Percentiles rank a stretch among this genome's conserved stretches.
Evolutionary conservation across 371 early-diverging fungal genomes (phyloP).

Genomic region (Entomophthora muscae): DNA sequence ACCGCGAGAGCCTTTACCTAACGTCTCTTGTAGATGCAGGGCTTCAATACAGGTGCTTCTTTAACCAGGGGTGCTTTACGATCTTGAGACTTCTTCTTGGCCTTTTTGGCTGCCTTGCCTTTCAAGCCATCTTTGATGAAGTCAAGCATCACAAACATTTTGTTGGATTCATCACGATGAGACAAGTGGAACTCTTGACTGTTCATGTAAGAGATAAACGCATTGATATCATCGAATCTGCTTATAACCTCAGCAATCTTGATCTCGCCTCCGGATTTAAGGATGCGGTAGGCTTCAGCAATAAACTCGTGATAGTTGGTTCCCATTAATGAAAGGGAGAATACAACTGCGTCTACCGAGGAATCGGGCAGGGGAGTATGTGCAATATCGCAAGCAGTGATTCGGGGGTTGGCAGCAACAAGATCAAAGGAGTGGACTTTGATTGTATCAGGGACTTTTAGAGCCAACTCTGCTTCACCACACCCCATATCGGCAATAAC

Average conservation of each 20-base stretch:
- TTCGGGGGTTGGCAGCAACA: conserved; percentile 59
- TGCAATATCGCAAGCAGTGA: conserved; percentile 89
- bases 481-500: conserved; percentile 96
- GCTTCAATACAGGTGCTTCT: conserved; percentile 44
- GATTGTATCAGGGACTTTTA: conserved; percentile 29
- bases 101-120: conserved; percentile 14
- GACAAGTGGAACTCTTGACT: conserved; percentile 52
- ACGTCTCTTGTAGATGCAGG: conserved; percentile 81
- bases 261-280: conserved; percentile 74
- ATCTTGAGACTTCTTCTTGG: conserved; percentile 16
- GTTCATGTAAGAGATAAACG: conserved; percentile 52
- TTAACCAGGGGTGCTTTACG: conserved; percentile 10
- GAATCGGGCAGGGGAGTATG: conserved; percentile 58
- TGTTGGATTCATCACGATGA: conserved; percentile 46
- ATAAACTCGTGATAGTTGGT: conserved; percentile 85
- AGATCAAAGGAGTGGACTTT: conserved; percentile 91
- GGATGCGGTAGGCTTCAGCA: conserved; percentile 75
- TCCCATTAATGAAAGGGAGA: conserved; percentile 95
- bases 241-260: conserved; percentile 89
- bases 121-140: conserved; percentile 22
- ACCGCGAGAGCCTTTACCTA: conserved; percentile 22
- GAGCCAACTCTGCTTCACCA: conserved; percentile 88
- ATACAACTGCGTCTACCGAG: conserved; percentile 77
- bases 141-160: conserved; percentile 82
- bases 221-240: conserved; percentile 59